Evolutionary conservation across 2,329 filamentous ascomycete genomes (phyloP).

Genomic region (Leptoxyphium fumago): DNA sequence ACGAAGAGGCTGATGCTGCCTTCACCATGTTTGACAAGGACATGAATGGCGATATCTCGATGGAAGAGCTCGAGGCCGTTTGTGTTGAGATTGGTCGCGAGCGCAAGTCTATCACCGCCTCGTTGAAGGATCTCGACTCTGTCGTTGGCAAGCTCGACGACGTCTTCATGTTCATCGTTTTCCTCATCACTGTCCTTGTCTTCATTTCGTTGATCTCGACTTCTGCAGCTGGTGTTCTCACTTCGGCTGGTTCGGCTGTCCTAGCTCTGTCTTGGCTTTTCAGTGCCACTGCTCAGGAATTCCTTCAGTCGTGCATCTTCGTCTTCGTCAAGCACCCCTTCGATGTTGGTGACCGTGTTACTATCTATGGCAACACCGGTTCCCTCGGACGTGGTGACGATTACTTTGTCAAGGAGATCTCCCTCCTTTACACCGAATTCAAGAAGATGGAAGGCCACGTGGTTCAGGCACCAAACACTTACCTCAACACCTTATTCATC

Average conservation of each 20-base stretch:
- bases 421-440: slow-evolving; percentile 87
- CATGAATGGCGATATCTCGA: slow-evolving; percentile 88
- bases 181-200: slow-evolving; percentile 67
- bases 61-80: slow-evolving; percentile 85
- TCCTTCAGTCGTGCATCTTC: slow-evolving; percentile 84
- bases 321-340: slow-evolving; percentile 97
- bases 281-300: slow-evolving; percentile 83
- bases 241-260: slow-evolving; percentile 74
- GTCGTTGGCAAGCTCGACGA: slow-evolving; percentile 82
- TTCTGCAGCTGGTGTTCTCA: slow-evolving; percentile 80
- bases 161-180: slow-evolving; percentile 76
- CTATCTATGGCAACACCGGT: slow-evolving; percentile 80
- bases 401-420: slow-evolving; percentile 92
- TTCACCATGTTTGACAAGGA: slow-evolving; percentile 93
- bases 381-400: slow-evolving; percentile 68
- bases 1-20: slow-evolving; percentile 76
- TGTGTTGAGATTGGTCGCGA: slow-evolving; percentile 91
- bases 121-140: slow-evolving; percentile 85
- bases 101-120: slow-evolving; percentile 88
- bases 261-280: slow-evolving; percentile 87
- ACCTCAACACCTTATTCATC: slow-evolving; percentile 78
- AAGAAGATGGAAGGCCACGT: slow-evolving; percentile 98
- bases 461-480: slow-evolving; percentile 87
- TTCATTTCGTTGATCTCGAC: slow-evolving; percentile 81
- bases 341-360: slow-evolving; percentile 86